Evolutionary conservation across 148 eudicot species (phyloP).

Genomic region (Amaranthus palmeri): DNA sequence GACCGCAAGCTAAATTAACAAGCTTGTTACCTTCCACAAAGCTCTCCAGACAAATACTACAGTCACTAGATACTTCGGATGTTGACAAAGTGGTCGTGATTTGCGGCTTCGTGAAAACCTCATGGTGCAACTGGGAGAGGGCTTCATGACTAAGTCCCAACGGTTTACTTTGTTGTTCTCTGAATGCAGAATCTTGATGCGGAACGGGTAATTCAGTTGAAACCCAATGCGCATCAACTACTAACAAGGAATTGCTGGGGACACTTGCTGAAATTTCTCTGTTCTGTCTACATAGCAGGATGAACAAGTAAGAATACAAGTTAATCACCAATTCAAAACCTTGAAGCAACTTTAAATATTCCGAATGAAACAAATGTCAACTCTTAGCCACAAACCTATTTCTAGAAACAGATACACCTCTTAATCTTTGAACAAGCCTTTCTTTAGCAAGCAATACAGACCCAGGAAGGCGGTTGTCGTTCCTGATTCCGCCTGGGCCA

Average conservation of each 20-base stretch:
- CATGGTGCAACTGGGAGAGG: slow-evolving; percentile 43
- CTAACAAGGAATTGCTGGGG: slow-evolving; percentile 29
- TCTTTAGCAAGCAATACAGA: slow-evolving; percentile 84
- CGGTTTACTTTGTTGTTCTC: slow-evolving; percentile 39
- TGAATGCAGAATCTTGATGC: slow-evolving; percentile 17
- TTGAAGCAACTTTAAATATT: background rate
- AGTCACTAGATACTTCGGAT: slow-evolving; percentile 41
- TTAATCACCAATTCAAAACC: background rate
- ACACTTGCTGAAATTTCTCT: slow-evolving; percentile 28
- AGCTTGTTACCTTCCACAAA: slow-evolving; percentile 67
- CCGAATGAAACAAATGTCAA: background rate
- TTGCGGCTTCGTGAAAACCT: slow-evolving; percentile 31
- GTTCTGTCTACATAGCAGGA: slow-evolving; percentile 14
- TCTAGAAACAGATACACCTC: slow-evolving; percentile 59
- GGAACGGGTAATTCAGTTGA: slow-evolving; percentile 16
- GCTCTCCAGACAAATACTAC: slow-evolving; percentile 82
- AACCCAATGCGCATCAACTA: slow-evolving; percentile 44
- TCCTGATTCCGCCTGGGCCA: slow-evolving; percentile 27
- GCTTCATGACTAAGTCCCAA: slow-evolving; percentile 50
- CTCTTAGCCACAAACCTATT: slow-evolving; percentile 43
- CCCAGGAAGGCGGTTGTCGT: slow-evolving; percentile 73
- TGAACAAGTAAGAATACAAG: background rate
- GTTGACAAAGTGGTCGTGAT: background rate
- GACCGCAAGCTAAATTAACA: slow-evolving; percentile 49
- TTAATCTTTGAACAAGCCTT: slow-evolving; percentile 81